These are phyloP conservation scores for Aegilops longissima DNA, from an alignment of 176 grass and related monocot genomes.

Conservation along the genomic window DNA sequence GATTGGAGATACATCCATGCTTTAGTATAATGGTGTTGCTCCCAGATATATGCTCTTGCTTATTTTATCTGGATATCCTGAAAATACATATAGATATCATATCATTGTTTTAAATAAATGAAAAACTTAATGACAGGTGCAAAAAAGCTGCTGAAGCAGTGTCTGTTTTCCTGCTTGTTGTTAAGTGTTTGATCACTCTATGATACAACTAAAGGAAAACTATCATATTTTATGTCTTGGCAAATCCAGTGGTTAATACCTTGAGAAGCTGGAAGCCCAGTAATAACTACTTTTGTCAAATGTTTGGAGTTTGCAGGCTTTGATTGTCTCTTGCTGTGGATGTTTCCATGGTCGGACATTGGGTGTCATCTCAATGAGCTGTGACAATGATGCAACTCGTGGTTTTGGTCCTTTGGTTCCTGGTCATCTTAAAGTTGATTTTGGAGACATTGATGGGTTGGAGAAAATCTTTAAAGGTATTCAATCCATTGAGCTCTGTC, in stretches of 20 bases:
- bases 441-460: constrained; percentile 76
- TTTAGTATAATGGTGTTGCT: constrained; percentile 15
- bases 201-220: neutral
- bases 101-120: constrained; percentile 3
- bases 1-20: neutral
- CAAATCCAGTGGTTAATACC: neutral
- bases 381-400: constrained; percentile 94
- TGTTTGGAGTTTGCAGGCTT: constrained; percentile 53
- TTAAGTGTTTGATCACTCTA: neutral
- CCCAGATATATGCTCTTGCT: neutral
- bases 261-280: neutral
- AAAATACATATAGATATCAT: neutral
- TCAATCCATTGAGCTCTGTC: neutral
- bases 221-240: neutral
- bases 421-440: constrained; percentile 98
- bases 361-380: constrained; percentile 94
- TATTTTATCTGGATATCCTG: neutral
- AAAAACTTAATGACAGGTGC: neutral
- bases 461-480: constrained; percentile 84
- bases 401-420: constrained; percentile 91
- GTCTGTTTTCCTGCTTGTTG: neutral
- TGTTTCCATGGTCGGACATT: constrained; percentile 95
- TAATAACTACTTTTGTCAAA: neutral
- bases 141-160: neutral
- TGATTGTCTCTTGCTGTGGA: constrained; percentile 94